A percentile compares a stretch with the other conserved stretches of the same genome.
phyloP scores from a whole-genome alignment of 441 rosid genomes.

The Croton setiger region DNA sequence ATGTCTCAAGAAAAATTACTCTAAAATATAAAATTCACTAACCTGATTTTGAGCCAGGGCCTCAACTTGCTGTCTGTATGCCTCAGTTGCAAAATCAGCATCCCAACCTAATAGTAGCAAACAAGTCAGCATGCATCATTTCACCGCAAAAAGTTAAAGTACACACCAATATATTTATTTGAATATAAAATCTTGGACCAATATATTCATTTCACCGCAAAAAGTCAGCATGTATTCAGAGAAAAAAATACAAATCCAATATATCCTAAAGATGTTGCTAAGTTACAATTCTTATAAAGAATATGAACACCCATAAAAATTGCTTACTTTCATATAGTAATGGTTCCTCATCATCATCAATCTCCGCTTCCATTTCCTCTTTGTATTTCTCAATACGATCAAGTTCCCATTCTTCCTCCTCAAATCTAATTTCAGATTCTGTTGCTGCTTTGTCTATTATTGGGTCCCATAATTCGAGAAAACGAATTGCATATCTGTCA shows the following conservation, averaged over 20 bases:
- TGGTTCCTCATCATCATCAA: constrained; percentile 99
- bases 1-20: constrained; percentile 2
- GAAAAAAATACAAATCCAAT: too few relatives aligned
- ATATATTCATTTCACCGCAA: too few relatives aligned
- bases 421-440: constrained; percentile 75
- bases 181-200: not conserved
- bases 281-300: constrained; percentile 1
- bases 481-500: constrained; percentile 89
- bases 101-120: constrained; percentile 69
- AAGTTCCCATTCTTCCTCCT: constrained; percentile 98
- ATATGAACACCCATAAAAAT: constrained; percentile 14
- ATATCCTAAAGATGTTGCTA: too few relatives aligned
- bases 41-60: constrained; percentile 96
- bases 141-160: not conserved
- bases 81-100: constrained; percentile 99
- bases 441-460: constrained; percentile 70
- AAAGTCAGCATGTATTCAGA: too few relatives aligned
- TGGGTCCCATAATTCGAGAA: constrained; percentile 96
- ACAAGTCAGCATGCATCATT: not conserved
- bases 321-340: constrained; percentile 94
- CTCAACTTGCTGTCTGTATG: constrained; percentile 97
- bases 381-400: constrained; percentile 93
- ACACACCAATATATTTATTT: not conserved
- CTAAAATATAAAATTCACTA: constrained; percentile 16
- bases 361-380: constrained; percentile 99